Conservation (phyloP, 2,329 filamentous ascomycete genomes). For the Fusarium aywerte region DNA sequence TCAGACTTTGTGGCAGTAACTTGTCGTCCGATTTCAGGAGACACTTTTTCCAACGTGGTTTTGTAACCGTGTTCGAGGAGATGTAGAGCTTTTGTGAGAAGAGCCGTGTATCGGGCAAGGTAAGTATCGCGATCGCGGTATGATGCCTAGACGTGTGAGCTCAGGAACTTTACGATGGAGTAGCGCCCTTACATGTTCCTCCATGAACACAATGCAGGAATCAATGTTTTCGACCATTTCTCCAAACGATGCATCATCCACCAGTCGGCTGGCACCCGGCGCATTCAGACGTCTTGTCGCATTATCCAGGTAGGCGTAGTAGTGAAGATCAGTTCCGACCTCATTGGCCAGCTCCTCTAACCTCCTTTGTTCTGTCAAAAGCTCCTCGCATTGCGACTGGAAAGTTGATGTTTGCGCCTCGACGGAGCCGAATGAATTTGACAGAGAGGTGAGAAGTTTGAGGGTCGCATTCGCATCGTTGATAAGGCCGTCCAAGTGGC, state of each 20-base stretch:
- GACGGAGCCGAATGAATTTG: slow-evolving; percentile 86
- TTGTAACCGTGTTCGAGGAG: slow-evolving; percentile 69
- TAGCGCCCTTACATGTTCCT: slow-evolving; percentile 72
- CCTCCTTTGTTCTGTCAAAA: slow-evolving; percentile 83
- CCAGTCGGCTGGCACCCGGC: slow-evolving; percentile 85
- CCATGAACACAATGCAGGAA: slow-evolving; percentile 93
- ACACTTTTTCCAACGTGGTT: slow-evolving; percentile 63
- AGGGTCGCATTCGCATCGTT: slow-evolving; percentile 81
- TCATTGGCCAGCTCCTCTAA: slow-evolving; percentile 83
- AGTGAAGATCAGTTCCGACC: slow-evolving; percentile 89
- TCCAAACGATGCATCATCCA: slow-evolving; percentile 84
- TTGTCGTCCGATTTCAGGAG: slow-evolving; percentile 65
- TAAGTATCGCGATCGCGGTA: slow-evolving; percentile 92
- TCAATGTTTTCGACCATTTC: slow-evolving; percentile 90
- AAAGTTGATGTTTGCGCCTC: slow-evolving; percentile 94
- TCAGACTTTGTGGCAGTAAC: slow-evolving; percentile 67
- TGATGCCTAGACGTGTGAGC: slow-evolving; percentile 65
- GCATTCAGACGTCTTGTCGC: slow-evolving; percentile 92
- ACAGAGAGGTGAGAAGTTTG: slow-evolving; percentile 79
- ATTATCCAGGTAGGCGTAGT: slow-evolving; percentile 92
- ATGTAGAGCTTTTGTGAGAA: slow-evolving; percentile 75
- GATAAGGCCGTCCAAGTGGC: slow-evolving; percentile 83
- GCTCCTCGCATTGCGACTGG: slow-evolving; percentile 88
- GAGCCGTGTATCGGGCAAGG: slow-evolving; percentile 83
- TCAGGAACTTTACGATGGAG: no score